These are phyloP conservation scores for Pterocarpus santalinus DNA, from an alignment of 306 rosid genomes.

Conservation along the genomic window DNA sequence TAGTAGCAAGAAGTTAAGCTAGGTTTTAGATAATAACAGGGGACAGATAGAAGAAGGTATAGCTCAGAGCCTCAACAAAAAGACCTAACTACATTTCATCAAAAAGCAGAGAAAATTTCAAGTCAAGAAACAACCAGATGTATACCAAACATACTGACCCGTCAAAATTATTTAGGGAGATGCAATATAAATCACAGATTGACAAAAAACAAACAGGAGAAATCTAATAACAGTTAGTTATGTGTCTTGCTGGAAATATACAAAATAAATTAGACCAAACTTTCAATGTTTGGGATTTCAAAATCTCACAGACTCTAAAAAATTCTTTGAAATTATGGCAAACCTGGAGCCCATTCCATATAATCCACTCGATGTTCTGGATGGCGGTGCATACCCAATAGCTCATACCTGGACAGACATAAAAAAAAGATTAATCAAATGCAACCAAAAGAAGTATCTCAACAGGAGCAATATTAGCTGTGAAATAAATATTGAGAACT, in stretches of 20 bases:
- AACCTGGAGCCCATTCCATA: conserved; percentile 99
- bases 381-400: conserved; percentile 96
- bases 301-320: conserved; percentile 32
- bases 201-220: neutral
- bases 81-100: conserved; percentile 22
- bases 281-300: conserved; percentile 6
- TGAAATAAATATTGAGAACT: conserved; percentile 5
- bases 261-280: conserved; percentile 24
- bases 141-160: conserved; percentile 31
- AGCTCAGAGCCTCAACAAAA: conserved; percentile 3
- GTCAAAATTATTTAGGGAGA: neutral
- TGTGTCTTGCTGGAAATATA: conserved; percentile 22
- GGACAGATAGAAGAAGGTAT: conserved; percentile 25
- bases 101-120: conserved; percentile 31
- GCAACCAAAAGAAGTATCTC: conserved; percentile 30
- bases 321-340: conserved; percentile 45
- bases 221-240: neutral
- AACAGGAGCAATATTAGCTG: conserved; percentile 8
- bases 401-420: conserved; percentile 72
- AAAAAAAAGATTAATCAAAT: conserved; percentile 39
- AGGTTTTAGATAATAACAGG: conserved; percentile 24
- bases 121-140: conserved; percentile 2
- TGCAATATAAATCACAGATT: conserved; percentile 1
- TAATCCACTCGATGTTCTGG: conserved; percentile 92
- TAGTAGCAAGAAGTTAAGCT: conserved; percentile 32